Conservation (phyloP, 148 eudicot species). For the Persicaria maculosa region DNA sequence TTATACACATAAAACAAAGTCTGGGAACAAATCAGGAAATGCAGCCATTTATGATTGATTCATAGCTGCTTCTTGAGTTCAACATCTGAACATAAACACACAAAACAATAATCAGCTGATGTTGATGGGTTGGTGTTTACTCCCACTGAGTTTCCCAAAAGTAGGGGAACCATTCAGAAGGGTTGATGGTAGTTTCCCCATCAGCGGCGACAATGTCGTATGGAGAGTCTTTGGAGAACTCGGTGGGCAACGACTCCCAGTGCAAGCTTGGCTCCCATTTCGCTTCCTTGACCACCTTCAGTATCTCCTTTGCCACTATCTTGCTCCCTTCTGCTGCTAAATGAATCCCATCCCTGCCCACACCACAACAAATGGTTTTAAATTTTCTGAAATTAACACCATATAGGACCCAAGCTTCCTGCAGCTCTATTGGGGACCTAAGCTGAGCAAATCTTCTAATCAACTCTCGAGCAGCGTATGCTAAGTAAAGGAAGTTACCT, state of each 20-base stretch:
- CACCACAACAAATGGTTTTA: not conserved
- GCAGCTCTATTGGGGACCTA: no score
- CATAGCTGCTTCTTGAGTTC: not conserved
- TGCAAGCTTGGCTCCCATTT: slow-evolving; percentile 73
- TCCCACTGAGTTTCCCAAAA: slow-evolving; percentile 67
- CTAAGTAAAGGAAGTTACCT: no score
- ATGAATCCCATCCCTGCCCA: slow-evolving; percentile 81
- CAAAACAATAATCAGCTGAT: not conserved
- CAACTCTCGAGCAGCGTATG: no score
- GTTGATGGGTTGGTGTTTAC: slow-evolving; percentile 14
- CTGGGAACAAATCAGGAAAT: not conserved
- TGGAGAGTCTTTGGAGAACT: slow-evolving; percentile 62
- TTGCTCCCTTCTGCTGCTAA: slow-evolving; percentile 76
- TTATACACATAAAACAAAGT: not conserved
- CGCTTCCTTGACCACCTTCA: slow-evolving; percentile 73
- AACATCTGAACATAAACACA: not conserved
- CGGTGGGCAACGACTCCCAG: slow-evolving; percentile 85
- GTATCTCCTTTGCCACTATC: slow-evolving; percentile 70
- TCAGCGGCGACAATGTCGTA: slow-evolving; percentile 51
- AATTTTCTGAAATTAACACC: no score
- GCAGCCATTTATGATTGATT: not conserved
- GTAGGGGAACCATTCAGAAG: slow-evolving; percentile 62
- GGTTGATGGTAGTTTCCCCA: slow-evolving; percentile 57
- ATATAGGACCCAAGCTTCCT: no score
- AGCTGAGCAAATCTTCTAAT: no score